phyloP scores from a whole-genome alignment of 1,284 basidiomycete species.

The Coniophora puteana region DNA sequence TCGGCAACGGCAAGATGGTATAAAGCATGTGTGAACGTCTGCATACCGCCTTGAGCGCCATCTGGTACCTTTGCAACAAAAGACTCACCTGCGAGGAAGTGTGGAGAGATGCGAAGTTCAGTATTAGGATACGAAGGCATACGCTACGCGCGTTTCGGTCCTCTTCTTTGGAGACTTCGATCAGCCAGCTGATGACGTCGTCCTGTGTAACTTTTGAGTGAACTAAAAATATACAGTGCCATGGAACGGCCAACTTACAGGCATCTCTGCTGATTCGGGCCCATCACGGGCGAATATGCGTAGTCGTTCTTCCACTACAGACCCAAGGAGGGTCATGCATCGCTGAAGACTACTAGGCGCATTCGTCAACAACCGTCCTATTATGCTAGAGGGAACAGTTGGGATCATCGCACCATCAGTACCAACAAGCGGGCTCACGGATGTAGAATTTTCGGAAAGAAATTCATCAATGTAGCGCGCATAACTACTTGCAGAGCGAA shows the following conservation, averaged over 20 bases:
- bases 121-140: conserved; percentile 35
- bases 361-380: conserved; percentile 30
- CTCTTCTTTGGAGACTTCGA: conserved; percentile 32
- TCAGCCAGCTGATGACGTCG: conserved; percentile 44
- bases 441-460: conserved; percentile 30
- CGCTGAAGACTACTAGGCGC: conserved; percentile 27
- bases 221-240: conserved; percentile 4
- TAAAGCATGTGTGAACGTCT: conserved; percentile 35
- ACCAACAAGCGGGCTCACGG: conserved; percentile 21
- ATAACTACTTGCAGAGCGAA: conserved; percentile 31
- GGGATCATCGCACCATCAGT: conserved; percentile 11
- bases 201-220: conserved; percentile 23
- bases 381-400: conserved; percentile 20
- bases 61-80: neutral
- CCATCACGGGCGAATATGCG: conserved; percentile 11
- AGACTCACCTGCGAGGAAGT: conserved; percentile 34
- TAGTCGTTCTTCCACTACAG: conserved; percentile 30
- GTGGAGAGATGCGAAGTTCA: conserved; percentile 43
- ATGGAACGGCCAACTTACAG: conserved; percentile 10
- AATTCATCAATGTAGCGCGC: conserved; percentile 27
- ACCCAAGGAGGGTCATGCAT: conserved; percentile 26
- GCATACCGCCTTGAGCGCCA: conserved; percentile 3
- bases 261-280: conserved; percentile 21
- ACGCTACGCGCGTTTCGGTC: conserved; percentile 28
- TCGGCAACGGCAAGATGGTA: conserved; percentile 34